phyloP scores from a whole-genome alignment of 176 grass and related monocot species.

The Miscanthus lutarioriparius region DNA sequence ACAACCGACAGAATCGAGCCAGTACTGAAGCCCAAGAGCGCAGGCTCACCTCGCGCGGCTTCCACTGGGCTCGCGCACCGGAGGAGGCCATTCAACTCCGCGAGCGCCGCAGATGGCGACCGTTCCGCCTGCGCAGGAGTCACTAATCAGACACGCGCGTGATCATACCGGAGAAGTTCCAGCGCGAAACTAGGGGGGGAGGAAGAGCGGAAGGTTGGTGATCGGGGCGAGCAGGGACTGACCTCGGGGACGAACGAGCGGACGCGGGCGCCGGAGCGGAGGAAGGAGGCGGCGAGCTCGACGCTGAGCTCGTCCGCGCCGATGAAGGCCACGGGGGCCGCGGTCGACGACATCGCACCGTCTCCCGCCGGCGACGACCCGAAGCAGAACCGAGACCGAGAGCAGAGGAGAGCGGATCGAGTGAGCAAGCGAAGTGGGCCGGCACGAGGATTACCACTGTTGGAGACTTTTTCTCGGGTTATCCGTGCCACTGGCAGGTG shows the following conservation, averaged over 20 bases:
- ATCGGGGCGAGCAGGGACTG: background rate
- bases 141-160: background rate
- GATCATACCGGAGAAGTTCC: background rate
- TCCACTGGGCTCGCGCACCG: slow-evolving; percentile 52
- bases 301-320: slow-evolving; percentile 51
- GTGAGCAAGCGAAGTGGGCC: slow-evolving; percentile 13
- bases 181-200: background rate
- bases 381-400: slow-evolving; percentile 4
- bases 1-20: background rate
- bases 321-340: slow-evolving; percentile 58
- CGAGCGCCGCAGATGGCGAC: slow-evolving; percentile 19
- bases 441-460: background rate
- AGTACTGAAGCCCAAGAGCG: slow-evolving; percentile 9
- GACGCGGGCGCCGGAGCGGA: slow-evolving; percentile 61
- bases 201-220: background rate
- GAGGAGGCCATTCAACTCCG: slow-evolving; percentile 32
- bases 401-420: slow-evolving; percentile 25
- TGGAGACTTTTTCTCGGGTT: background rate
- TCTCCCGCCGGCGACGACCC: slow-evolving; percentile 37
- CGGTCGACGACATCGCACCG: slow-evolving; percentile 36
- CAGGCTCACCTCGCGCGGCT: slow-evolving; percentile 48
- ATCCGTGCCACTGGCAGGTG: background rate
- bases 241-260: slow-evolving; percentile 52
- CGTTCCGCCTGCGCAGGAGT: slow-evolving; percentile 35
- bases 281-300: slow-evolving; percentile 58